These are phyloP conservation scores for Vicia faba DNA, from an alignment of 306 rosid genomes.

Conservation along the genomic window DNA sequence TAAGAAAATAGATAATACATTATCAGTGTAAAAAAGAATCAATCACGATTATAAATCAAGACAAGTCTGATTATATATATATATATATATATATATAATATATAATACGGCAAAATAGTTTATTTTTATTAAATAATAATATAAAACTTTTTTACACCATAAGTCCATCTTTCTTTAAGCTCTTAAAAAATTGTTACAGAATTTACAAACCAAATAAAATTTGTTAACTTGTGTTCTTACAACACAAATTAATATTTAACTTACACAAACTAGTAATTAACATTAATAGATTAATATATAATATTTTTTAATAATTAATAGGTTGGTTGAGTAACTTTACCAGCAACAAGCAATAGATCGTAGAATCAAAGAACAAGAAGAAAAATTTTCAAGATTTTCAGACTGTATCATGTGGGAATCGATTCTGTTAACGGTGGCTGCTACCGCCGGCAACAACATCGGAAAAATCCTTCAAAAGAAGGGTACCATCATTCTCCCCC, in stretches of 20 bases:
- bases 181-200: too few relatives aligned
- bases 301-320: background rate
- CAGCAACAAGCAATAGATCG: constrained; percentile 8
- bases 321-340: background rate
- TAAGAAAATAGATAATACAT: too few relatives aligned
- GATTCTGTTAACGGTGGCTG: constrained; percentile 76
- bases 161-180: too few relatives aligned
- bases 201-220: too few relatives aligned
- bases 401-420: constrained; percentile 78
- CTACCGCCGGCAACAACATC: constrained; percentile 97
- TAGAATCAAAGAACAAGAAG: background rate
- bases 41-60: too few relatives aligned
- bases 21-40: too few relatives aligned
- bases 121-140: too few relatives aligned
- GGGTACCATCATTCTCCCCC: constrained; percentile 95
- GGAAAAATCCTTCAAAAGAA: constrained; percentile 94
- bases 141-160: too few relatives aligned
- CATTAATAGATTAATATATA: background rate
- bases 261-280: background rate
- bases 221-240: too few relatives aligned
- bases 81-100: too few relatives aligned
- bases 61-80: too few relatives aligned
- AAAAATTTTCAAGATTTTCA: background rate
- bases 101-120: too few relatives aligned
- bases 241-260: background rate